These are phyloP conservation scores for Vitis hybrid DNA, from an alignment of 177 flowering plant species.

Conservation along the genomic window DNA sequence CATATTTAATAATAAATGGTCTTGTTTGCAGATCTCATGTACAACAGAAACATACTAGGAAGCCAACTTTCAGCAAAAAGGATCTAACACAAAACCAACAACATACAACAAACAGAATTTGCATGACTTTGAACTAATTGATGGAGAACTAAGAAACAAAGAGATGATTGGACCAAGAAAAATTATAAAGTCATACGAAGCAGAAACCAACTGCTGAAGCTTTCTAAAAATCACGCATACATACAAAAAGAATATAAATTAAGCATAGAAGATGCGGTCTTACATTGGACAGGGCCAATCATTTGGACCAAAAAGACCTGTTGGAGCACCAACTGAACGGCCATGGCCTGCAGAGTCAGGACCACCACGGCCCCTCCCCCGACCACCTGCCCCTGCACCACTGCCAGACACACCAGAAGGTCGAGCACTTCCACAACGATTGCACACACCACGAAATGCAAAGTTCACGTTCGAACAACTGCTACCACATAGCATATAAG, in stretches of 20 bases:
- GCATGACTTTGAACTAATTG: no score
- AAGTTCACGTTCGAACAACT: constrained; percentile 97
- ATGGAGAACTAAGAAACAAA: no score
- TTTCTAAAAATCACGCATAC: no score
- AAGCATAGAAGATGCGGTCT: constrained; percentile 18
- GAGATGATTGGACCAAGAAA: no score
- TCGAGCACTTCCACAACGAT: constrained; percentile 98
- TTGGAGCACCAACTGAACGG: constrained; percentile 52
- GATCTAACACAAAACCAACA: no score
- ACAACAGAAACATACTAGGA: no score
- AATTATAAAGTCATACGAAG: no score
- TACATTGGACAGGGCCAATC: constrained; percentile 99
- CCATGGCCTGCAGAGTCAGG: constrained; percentile 50
- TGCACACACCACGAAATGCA: constrained; percentile 98
- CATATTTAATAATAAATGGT: no score
- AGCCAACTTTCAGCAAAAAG: no score
- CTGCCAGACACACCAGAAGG: constrained; percentile 83
- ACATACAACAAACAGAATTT: no score
- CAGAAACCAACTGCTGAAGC: no score
- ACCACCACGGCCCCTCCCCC: constrained; percentile 84
- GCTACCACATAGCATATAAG: constrained; percentile 37
- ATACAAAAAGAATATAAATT: neutral
- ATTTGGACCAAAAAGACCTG: constrained; percentile 98
- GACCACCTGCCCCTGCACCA: constrained; percentile 67
- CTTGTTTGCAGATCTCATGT: no score